Percentiles rank a stretch among this genome's conserved stretches.
These are phyloP conservation scores for Phaeodactylum tricornutum DNA, from an alignment of 108 stramenopile species.

Conservation along the genomic window DNA sequence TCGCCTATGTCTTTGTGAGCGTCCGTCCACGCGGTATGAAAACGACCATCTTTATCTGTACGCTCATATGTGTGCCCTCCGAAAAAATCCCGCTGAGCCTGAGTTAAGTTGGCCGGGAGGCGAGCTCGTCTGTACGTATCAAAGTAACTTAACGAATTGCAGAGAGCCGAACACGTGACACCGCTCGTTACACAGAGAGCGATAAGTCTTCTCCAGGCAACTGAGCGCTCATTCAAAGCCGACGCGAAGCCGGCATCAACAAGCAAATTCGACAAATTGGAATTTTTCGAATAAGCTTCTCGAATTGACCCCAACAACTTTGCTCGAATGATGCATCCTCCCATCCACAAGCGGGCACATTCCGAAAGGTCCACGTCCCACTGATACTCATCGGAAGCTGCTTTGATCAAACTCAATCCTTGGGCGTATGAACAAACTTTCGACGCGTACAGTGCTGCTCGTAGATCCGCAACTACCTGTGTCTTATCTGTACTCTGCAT, in stretches of 20 bases:
- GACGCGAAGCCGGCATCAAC: constrained; percentile 71
- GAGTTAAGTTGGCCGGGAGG: constrained; percentile 78
- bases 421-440: constrained; percentile 91
- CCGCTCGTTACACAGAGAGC: constrained; percentile 73
- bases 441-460: constrained; percentile 80
- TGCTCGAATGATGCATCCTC: constrained; percentile 90
- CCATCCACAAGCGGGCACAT: constrained; percentile 87
- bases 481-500: constrained; percentile 48
- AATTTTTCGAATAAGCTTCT: constrained; percentile 46
- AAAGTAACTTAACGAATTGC: constrained; percentile 83
- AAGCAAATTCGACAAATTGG: constrained; percentile 60
- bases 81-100: constrained; percentile 93
- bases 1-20: constrained; percentile 73
- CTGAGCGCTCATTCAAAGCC: constrained; percentile 40
- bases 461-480: constrained; percentile 73
- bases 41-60: constrained; percentile 36
- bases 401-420: constrained; percentile 78
- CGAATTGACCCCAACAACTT: constrained; percentile 69
- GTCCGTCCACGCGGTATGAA: constrained; percentile 48
- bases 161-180: constrained; percentile 73
- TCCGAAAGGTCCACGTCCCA: constrained; percentile 82
- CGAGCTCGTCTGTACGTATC: constrained; percentile 74
- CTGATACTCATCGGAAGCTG: constrained; percentile 59
- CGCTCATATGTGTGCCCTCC: constrained; percentile 92
- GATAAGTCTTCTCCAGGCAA: constrained; percentile 79